phyloP scores from a whole-genome alignment of 2,329 filamentous ascomycete genomes.

The Fusarium torulosum region DNA sequence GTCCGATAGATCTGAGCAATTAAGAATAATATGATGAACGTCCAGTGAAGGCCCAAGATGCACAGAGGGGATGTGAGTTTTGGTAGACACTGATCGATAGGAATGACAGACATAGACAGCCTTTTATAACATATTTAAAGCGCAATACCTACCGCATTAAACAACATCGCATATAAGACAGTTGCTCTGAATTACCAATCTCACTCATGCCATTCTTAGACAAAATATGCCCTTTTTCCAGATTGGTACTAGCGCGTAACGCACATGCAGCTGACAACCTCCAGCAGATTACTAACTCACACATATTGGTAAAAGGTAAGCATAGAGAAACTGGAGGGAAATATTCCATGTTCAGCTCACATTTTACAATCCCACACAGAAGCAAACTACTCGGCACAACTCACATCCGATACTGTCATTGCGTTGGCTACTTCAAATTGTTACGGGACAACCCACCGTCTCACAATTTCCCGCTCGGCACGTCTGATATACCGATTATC shows the following conservation, averaged over 20 bases:
- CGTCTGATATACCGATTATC: too few species aligned
- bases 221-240: neutral
- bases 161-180: too few species aligned
- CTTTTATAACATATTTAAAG: neutral
- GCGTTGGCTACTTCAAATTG: too few species aligned
- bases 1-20: fast-evolving
- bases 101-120: neutral
- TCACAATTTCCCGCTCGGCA: neutral
- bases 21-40: neutral
- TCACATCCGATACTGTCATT: neutral
- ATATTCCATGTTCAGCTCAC: neutral
- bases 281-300: neutral
- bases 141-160: too few species aligned
- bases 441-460: neutral
- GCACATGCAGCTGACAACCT: neutral
- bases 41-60: neutral
- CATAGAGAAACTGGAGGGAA: neutral
- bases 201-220: neutral
- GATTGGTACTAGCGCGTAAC: neutral
- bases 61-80: too few species aligned
- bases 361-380: too few species aligned
- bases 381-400: neutral
- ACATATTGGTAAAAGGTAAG: neutral
- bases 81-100: too few species aligned
- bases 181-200: neutral